Evolutionary conservation across 2,329 filamentous ascomycete genomes (phyloP).

Genomic region (Claviceps maximensis): DNA sequence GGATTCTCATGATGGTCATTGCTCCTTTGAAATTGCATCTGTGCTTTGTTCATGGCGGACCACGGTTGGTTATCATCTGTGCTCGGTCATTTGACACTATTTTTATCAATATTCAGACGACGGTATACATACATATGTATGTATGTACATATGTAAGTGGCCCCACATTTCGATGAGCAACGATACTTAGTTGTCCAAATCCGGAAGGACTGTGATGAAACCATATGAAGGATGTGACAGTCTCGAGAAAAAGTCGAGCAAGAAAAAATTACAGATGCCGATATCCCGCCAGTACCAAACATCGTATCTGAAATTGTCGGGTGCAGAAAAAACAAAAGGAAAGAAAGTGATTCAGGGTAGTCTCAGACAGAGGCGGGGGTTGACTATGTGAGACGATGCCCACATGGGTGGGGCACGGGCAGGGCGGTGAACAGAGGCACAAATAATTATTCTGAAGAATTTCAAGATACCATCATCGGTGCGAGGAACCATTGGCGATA

Average conservation of each 20-base stretch:
- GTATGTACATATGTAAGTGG: no score
- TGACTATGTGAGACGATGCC: neutral
- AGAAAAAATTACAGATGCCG: no score
- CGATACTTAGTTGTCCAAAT: no score
- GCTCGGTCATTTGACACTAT: no score
- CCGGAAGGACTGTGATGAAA: no score
- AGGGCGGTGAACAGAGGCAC: slow-evolving; percentile 3
- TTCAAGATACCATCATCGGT: neutral
- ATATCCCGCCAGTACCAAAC: no score
- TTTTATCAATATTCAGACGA: neutral
- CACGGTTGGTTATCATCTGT: no score
- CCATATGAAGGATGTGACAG: no score
- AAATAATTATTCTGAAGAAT: slow-evolving; percentile 3
- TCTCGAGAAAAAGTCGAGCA: no score
- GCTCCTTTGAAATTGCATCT: neutral
- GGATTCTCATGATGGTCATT: neutral
- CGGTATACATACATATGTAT: neutral
- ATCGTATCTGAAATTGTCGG: neutral
- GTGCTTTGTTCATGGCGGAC: no score
- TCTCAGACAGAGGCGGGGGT: neutral
- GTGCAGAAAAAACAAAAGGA: neutral
- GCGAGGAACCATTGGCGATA: neutral
- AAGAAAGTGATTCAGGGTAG: neutral
- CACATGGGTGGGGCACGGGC: neutral
- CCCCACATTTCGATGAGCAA: no score